A percentile compares a stretch with the other conserved stretches of the same genome.
Evolutionary conservation across 257 asterid species (phyloP).

Genomic region (Solanum microdontum): DNA sequence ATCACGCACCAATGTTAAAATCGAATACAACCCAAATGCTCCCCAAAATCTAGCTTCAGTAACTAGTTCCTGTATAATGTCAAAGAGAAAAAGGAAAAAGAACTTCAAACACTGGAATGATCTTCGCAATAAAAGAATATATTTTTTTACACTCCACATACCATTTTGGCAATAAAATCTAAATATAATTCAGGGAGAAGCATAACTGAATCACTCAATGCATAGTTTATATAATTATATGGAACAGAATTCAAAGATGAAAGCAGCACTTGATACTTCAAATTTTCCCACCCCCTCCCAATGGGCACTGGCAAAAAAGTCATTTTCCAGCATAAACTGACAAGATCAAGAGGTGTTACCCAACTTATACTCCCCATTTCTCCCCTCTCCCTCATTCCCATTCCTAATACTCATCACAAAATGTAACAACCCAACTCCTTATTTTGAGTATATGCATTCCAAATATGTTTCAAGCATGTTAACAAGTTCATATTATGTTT

Average conservation of each 20-base stretch:
- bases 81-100: neutral
- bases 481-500: neutral
- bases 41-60: slow-evolving; percentile 97
- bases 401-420: neutral
- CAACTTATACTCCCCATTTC: neutral
- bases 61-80: slow-evolving; percentile 51
- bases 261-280: neutral
- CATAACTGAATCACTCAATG: neutral
- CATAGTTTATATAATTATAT: neutral
- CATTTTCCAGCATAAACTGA: neutral
- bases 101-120: neutral
- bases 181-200: neutral
- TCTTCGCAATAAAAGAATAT: neutral
- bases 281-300: neutral
- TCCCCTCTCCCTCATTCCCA: neutral
- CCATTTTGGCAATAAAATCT: neutral
- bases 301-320: neutral
- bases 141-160: neutral
- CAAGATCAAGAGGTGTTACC: neutral
- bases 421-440: neutral
- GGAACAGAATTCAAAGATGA: neutral
- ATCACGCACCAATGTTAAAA: slow-evolving; percentile 65
- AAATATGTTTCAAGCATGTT: neutral
- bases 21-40: slow-evolving; percentile 86
- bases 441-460: neutral